These are phyloP conservation scores for Fistulinella prunicolor DNA, from an alignment of 768 basidiomycete species.

Conservation along the genomic window DNA sequence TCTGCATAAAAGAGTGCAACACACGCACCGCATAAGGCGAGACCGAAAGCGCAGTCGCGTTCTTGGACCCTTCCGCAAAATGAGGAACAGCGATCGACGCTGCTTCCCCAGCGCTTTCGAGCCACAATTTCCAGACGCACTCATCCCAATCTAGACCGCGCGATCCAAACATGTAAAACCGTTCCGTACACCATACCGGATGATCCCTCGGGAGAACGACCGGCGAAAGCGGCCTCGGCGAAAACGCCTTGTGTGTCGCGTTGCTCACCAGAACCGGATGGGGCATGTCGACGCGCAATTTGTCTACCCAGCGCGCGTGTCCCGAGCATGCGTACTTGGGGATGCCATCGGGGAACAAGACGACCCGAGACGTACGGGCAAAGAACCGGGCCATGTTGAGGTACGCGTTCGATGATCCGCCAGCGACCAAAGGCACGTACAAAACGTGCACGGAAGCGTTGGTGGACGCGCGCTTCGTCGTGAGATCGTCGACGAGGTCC, in stretches of 20 bases:
- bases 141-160: constrained; percentile 58
- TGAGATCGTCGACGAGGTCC: constrained; percentile 16
- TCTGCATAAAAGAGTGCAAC: not conserved
- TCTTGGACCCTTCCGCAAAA: constrained; percentile 5
- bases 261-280: constrained; percentile 31
- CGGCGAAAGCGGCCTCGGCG: constrained; percentile 44
- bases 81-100: constrained; percentile 16
- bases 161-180: constrained; percentile 44
- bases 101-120: constrained; percentile 49
- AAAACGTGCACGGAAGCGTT: constrained; percentile 48
- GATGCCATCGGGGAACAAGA: constrained; percentile 52
- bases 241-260: constrained; percentile 33
- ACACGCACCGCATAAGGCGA: constrained; percentile 20
- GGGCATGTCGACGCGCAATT: constrained; percentile 7
- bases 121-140: constrained; percentile 64
- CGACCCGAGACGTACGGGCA: constrained; percentile 43
- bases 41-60: constrained; percentile 10
- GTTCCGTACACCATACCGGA: constrained; percentile 61
- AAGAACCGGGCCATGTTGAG: constrained; percentile 65
- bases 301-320: constrained; percentile 19
- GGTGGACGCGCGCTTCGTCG: constrained; percentile 6
- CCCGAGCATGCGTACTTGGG: constrained; percentile 16
- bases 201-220: constrained; percentile 42
- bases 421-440: constrained; percentile 35
- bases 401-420: constrained; percentile 48